Percentiles rank a stretch among this genome's conserved stretches.
phyloP scores from a whole-genome alignment of 176 grass and related monocot species.

The Bromus sterilis region DNA sequence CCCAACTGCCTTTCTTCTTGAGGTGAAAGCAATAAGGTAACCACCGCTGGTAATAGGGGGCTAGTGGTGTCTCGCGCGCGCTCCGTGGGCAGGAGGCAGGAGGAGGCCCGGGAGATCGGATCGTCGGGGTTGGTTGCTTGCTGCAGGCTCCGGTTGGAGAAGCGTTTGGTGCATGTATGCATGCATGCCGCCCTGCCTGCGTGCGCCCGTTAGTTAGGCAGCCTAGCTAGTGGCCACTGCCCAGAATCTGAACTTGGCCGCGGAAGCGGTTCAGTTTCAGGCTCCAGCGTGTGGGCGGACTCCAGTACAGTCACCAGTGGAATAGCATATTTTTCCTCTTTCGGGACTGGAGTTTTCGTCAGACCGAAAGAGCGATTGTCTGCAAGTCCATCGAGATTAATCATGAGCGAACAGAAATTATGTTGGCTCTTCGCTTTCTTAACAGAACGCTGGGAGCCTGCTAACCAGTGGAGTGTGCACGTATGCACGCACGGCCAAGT shows the following conservation, averaged over 20 bases:
- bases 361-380: no score
- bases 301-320: no score
- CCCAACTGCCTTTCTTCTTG: slow-evolving; percentile 5
- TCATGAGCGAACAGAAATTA: background rate
- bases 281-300: background rate
- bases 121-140: slow-evolving; percentile 20
- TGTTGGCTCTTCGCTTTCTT: background rate
- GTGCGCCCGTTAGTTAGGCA: background rate
- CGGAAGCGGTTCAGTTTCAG: background rate
- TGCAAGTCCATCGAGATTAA: background rate
- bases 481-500: background rate
- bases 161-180: background rate
- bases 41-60: background rate
- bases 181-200: background rate
- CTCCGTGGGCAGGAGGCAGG: background rate
- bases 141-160: background rate
- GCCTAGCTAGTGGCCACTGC: no score
- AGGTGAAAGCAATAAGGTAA: slow-evolving; percentile 37
- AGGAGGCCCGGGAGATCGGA: background rate
- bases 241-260: background rate
- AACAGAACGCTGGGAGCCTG: background rate
- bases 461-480: background rate
- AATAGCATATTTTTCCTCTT: background rate
- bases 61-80: background rate
- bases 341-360: no score